Evolutionary conservation across 2,329 filamentous ascomycete species (phyloP).

Genomic region (Scytalidium lignicola): DNA sequence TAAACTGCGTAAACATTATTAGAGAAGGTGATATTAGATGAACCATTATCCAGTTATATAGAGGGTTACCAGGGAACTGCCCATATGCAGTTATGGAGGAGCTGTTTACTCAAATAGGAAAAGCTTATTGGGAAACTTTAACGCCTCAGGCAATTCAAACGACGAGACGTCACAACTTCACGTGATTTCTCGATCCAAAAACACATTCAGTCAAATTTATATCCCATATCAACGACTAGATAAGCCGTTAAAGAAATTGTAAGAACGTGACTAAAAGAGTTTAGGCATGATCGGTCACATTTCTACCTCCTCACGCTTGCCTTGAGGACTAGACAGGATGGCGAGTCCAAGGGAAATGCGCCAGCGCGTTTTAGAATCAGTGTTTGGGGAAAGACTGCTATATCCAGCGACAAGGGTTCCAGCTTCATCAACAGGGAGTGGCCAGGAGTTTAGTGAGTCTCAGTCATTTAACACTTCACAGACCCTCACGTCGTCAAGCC

Average conservation of each 20-base stretch:
- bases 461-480: conserved; percentile 2
- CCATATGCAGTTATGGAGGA: too few relatives aligned
- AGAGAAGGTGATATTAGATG: too few relatives aligned
- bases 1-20: too few relatives aligned
- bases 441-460: conserved; percentile 20
- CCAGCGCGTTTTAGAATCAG: conserved; percentile 27
- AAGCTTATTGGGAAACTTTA: too few relatives aligned
- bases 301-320: background rate
- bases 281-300: background rate
- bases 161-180: background rate
- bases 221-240: background rate
- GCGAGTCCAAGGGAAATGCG: background rate
- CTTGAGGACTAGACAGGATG: background rate
- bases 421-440: conserved; percentile 16
- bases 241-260: background rate
- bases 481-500: background rate
- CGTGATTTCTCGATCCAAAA: background rate
- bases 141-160: background rate
- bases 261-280: background rate
- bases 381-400: conserved; percentile 24
- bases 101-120: too few relatives aligned
- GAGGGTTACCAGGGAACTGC: too few relatives aligned
- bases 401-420: conserved; percentile 20
- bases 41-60: too few relatives aligned
- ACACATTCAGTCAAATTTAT: background rate